Conservation (phyloP, 139 green algal genomes). For the Micractinium conductrix region DNA sequence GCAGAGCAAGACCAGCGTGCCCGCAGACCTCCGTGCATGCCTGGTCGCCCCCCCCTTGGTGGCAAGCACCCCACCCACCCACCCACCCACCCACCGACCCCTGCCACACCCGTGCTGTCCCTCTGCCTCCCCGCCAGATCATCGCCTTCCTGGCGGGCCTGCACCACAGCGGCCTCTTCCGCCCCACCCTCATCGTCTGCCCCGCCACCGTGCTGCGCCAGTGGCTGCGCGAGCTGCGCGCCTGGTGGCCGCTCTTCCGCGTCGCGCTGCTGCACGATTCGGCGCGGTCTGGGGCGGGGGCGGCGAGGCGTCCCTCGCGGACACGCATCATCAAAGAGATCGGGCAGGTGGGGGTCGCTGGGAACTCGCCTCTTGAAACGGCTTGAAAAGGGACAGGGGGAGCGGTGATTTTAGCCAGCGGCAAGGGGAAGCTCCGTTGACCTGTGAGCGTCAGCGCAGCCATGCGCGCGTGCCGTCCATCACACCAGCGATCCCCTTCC, state of each 20-base stretch:
- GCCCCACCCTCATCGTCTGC: constrained; percentile 85
- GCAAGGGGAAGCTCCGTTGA: too few relatives aligned
- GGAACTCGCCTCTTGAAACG: too few relatives aligned
- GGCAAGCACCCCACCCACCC: not conserved
- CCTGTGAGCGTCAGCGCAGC: too few relatives aligned
- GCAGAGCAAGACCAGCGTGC: not conserved
- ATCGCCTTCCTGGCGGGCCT: constrained; percentile 85
- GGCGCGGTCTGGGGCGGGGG: constrained; percentile 15
- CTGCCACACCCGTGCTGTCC: too few relatives aligned
- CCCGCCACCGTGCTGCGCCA: constrained; percentile 95
- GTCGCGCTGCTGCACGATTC: constrained; percentile 91
- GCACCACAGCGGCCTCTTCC: constrained; percentile 75
- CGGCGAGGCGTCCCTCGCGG: constrained; percentile 8
- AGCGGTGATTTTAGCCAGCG: too few relatives aligned
- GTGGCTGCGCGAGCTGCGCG: constrained; percentile 92
- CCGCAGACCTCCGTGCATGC: not conserved
- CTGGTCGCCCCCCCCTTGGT: not conserved
- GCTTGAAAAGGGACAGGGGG: too few relatives aligned
- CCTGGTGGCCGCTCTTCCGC: constrained; percentile 75
- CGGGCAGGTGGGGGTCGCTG: constrained; percentile 5
- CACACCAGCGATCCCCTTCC: not conserved
- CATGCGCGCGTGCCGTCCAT: not conserved
- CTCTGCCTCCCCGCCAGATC: constrained; percentile 78
- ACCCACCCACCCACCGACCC: not conserved
- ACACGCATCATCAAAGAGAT: constrained; percentile 29